Conservation (phyloP, 2,329 filamentous ascomycete species). For the Neofusicoccum sp. region DNA sequence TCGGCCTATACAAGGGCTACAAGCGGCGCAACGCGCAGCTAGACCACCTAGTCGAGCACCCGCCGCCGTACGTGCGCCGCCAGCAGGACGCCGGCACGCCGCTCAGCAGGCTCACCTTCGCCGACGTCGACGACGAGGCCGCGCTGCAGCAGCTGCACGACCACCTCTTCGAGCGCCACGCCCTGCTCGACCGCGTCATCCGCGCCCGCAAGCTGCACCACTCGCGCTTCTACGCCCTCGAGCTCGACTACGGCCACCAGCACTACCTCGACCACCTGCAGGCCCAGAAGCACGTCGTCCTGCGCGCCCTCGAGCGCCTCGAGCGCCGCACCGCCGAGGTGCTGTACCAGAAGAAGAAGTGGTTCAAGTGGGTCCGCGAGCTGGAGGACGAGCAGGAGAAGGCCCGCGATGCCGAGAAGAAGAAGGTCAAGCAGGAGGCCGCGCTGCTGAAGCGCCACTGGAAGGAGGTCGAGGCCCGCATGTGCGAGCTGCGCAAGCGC, state of each 20-base stretch:
- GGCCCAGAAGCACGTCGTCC: conserved; percentile 41
- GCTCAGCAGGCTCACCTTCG: conserved; percentile 46
- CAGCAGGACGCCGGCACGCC: conserved; percentile 34
- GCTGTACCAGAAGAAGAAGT: conserved; percentile 51
- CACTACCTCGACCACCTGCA: conserved; percentile 43
- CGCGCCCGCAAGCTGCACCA: conserved; percentile 47
- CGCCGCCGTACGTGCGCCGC: conserved; percentile 41
- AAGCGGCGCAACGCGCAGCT: conserved; percentile 51
- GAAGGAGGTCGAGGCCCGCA: conserved; percentile 47
- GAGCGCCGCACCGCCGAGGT: conserved; percentile 48
- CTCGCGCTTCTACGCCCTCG: conserved; percentile 46
- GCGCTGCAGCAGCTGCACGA: conserved; percentile 44
- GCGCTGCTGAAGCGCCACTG: conserved; percentile 52
- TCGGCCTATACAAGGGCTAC: conserved; percentile 51
- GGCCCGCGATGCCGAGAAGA: conserved; percentile 51
- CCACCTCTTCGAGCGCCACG: conserved; percentile 44
- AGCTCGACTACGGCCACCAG: conserved; percentile 49
- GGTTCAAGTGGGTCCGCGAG: conserved; percentile 52
- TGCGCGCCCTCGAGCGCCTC: conserved; percentile 47
- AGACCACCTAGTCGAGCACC: conserved; percentile 39
- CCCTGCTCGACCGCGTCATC: conserved; percentile 45
- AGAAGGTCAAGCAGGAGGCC: conserved; percentile 53
- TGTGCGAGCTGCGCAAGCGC: conserved; percentile 42
- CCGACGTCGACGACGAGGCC: conserved; percentile 40
- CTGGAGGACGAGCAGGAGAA: conserved; percentile 51